phyloP scores from a whole-genome alignment of 306 rosid genomes.

The Mucuna pruriens region DNA sequence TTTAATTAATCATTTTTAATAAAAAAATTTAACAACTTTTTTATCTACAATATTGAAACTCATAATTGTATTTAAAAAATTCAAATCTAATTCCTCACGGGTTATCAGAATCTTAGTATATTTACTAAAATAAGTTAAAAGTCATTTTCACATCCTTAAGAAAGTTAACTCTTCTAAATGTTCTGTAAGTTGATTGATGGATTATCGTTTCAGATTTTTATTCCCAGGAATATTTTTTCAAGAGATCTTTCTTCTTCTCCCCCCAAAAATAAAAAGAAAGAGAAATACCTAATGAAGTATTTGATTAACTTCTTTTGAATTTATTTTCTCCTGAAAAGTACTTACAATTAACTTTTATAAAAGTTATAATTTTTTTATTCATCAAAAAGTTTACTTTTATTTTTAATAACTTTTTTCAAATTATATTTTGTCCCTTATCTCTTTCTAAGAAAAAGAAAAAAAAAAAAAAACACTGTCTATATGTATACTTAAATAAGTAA shows the following conservation, averaged over 20 bases:
- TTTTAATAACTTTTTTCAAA: not conserved
- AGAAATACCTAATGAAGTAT: not conserved
- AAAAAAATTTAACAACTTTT: no score
- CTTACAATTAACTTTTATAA: not conserved
- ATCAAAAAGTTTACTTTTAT: not conserved
- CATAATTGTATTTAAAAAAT: no score
- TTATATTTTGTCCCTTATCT: not conserved
- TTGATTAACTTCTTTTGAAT: not conserved
- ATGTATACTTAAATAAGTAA: not conserved
- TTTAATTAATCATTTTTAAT: no score
- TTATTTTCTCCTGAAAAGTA: not conserved
- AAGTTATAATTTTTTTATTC: not conserved
- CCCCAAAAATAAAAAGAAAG: not conserved
- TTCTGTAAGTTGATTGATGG: not conserved
- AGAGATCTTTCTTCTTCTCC: not conserved
- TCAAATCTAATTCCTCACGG: no score
- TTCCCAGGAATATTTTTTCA: not conserved
- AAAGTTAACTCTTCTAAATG: not conserved
- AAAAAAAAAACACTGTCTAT: no score
- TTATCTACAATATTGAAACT: no score
- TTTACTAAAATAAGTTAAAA: not conserved
- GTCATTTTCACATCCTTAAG: not conserved
- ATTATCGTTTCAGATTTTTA: not conserved
- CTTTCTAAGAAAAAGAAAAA: not conserved
- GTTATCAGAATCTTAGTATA: no score